These are phyloP conservation scores for Cucurbita maxima DNA, from an alignment of 306 rosid species.

Conservation along the genomic window DNA sequence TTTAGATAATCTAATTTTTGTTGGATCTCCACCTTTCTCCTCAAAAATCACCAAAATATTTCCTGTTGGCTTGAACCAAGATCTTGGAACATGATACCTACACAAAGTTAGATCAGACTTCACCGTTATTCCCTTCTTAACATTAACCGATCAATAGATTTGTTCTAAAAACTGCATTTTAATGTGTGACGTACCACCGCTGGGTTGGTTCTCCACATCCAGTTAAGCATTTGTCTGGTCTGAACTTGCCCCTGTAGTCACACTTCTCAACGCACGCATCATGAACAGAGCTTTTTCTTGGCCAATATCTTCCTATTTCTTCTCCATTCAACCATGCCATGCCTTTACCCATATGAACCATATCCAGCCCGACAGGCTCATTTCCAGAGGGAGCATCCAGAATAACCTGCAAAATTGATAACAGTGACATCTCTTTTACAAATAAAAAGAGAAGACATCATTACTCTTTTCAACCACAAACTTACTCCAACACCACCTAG, in stretches of 20 bases:
- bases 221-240: slow-evolving; percentile 70
- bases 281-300: slow-evolving; percentile 40
- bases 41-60: slow-evolving; percentile 70
- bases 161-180: neutral
- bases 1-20: slow-evolving; percentile 33
- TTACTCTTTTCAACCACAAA: neutral
- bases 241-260: slow-evolving; percentile 74
- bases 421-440: neutral
- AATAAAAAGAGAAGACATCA: neutral
- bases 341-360: slow-evolving; percentile 91
- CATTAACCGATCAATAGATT: neutral
- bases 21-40: slow-evolving; percentile 87
- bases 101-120: slow-evolving; percentile 1
- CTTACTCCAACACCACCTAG: neutral
- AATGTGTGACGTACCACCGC: slow-evolving; percentile 41
- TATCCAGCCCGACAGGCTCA: slow-evolving; percentile 85
- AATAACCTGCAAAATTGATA: slow-evolving; percentile 29
- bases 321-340: slow-evolving; percentile 96
- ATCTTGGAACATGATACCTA: slow-evolving; percentile 95
- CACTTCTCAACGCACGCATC: slow-evolving; percentile 61
- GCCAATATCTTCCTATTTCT: slow-evolving; percentile 97
- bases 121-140: neutral
- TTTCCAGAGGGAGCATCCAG: slow-evolving; percentile 67
- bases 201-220: slow-evolving; percentile 93
- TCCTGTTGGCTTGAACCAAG: slow-evolving; percentile 93